Evolutionary conservation across 495 filamentous ascomycete genomes (phyloP).

Genomic region (Chaetomium fimeti): DNA sequence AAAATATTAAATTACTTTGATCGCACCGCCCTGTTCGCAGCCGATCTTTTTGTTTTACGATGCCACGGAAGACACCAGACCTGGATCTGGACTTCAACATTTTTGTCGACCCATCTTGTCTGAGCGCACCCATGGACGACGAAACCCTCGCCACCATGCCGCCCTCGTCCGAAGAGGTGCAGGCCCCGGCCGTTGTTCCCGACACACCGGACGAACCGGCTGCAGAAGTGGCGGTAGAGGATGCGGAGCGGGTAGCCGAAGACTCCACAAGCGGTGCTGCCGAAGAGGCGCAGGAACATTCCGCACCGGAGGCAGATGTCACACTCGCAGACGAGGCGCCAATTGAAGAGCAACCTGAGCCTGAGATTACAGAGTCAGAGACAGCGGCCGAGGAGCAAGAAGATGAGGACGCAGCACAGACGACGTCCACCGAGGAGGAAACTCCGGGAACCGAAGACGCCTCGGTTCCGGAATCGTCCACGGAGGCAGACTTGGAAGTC

Average conservation of each 20-base stretch:
- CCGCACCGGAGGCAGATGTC: not conserved
- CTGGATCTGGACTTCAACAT: constrained; percentile 43
- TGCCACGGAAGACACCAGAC: constrained; percentile 29
- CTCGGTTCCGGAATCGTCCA: constrained; percentile 3
- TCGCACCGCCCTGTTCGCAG: not conserved
- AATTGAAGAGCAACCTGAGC: not conserved
- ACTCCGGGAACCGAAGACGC: constrained; percentile 6
- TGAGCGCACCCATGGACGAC: constrained; percentile 39
- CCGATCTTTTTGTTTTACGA: constrained; percentile 5
- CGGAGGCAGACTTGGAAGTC: not conserved
- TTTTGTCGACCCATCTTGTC: constrained; percentile 45
- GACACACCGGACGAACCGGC: constrained; percentile 3
- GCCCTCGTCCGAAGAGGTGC: constrained; percentile 16
- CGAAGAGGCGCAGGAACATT: not conserved
- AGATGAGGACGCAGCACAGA: not conserved
- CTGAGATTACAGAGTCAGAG: not conserved
- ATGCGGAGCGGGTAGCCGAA: not conserved
- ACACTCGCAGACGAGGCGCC: not conserved
- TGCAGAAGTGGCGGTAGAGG: not conserved
- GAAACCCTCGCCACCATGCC: constrained; percentile 19
- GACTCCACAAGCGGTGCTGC: not conserved
- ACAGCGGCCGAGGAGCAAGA: not conserved
- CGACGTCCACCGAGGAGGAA: too few relatives aligned
- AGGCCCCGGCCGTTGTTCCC: not conserved
- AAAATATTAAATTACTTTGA: constrained; percentile 25